Base-by-base conservation (phyloP, 2,329 filamentous ascomycete species). In the Colletotrichum sp. region DNA sequence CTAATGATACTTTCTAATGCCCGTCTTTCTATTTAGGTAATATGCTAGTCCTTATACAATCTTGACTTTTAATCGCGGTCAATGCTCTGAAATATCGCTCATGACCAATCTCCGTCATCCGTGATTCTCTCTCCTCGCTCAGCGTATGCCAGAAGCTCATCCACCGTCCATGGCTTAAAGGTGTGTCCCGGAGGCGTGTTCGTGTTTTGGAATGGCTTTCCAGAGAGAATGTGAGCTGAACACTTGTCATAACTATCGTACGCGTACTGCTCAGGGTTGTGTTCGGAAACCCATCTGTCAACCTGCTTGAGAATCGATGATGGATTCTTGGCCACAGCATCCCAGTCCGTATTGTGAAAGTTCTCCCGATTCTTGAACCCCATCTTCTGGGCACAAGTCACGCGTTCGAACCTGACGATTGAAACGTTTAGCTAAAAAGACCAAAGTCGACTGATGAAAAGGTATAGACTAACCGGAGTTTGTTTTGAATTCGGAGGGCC, bases 211-310 rank as follows among this genome's bases (percentile, higher is more conserved):
- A 84, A 85, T 1, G 79, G 60, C 9, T 39, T 62, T 2, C 79
- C 81, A 13, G 67, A 68, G 16, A 78, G 69, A 8, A 84, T 36
- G 66, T 82, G 79, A 6, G 67, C 71, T 5, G 79, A 68, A 8
- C 78, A 81, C 26, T 80, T 70, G 3, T 70, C 34, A 59, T 81
- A 84, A 30, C 81, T 81, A 10, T 82, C 81, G 16, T 79, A 76
- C 1, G 80, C 81, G 30, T 84, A 82, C 65, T 79, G 77, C 70
- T 80, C 85, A 87, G 39, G 77, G 16, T 81, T 78, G 7, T 82
- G 81, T 71, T 67, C 75, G 72, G 78, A 44, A 80, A 70, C 81
- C 80, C 64, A 66, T 72, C 74, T 15, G 3, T 59, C 39, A 13
- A 68, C 63, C 15, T 34, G 34, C 9, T 63, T 30, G 12, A 55